Evolutionary conservation across 192 early-diverging fungal genomes (phyloP).

Genomic region (Coemansia sp.): DNA sequence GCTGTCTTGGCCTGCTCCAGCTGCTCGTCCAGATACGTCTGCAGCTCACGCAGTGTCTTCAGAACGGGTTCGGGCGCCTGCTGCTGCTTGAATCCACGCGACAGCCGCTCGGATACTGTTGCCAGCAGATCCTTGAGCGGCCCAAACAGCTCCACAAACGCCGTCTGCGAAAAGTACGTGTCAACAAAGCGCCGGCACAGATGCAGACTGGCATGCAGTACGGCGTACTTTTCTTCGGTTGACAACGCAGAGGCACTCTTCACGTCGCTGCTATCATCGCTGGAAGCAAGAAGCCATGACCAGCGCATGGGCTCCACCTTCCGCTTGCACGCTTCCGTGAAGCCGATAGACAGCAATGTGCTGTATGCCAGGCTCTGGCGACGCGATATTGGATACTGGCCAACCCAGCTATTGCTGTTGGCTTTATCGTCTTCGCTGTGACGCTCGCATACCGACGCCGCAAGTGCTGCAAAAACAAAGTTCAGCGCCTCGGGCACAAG

Average conservation of each 20-base stretch:
- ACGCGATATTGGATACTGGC: constrained; percentile 28
- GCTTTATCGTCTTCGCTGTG: not conserved
- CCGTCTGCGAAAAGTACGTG: constrained; percentile 62
- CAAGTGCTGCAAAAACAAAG: constrained; percentile 50
- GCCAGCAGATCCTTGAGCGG: constrained; percentile 26
- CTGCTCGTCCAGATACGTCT: constrained; percentile 54
- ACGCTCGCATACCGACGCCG: constrained; percentile 26
- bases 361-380: constrained; percentile 33
- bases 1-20: constrained; percentile 53
- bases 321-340: constrained; percentile 13
- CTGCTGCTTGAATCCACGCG: constrained; percentile 28
- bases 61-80: constrained; percentile 20
- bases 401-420: constrained; percentile 19
- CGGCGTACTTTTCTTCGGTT: constrained; percentile 19
- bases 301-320: constrained; percentile 21
- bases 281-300: constrained; percentile 24
- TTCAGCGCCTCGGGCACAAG: constrained; percentile 74
- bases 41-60: constrained; percentile 13
- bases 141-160: constrained; percentile 65
- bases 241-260: not conserved
- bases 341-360: constrained; percentile 9
- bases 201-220: constrained; percentile 24
- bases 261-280: not conserved
- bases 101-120: constrained; percentile 25
- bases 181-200: constrained; percentile 30